These are phyloP conservation scores for Macrocybe gigantea DNA, from an alignment of 768 basidiomycete species.

Conservation along the genomic window DNA sequence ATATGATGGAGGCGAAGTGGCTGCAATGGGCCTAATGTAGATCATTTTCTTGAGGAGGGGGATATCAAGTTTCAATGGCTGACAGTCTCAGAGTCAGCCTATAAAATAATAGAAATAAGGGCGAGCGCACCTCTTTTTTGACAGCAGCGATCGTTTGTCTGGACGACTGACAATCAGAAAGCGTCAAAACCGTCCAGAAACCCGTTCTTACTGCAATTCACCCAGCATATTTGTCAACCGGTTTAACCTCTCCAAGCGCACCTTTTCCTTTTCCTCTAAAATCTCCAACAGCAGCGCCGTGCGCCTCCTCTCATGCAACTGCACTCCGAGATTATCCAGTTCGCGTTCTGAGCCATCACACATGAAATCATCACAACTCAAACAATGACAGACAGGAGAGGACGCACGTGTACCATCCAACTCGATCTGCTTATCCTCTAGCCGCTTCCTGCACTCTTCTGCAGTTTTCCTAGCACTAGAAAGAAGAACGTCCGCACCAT, in stretches of 20 bases:
- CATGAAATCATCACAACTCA: neutral
- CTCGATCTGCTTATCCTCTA: constrained; percentile 9
- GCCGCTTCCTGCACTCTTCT: constrained; percentile 1
- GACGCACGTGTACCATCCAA: constrained; percentile 7
- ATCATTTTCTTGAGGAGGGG: neutral
- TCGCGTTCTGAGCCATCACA: neutral
- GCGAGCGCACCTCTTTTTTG: neutral
- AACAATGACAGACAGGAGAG: neutral
- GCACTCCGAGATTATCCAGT: constrained; percentile 2
- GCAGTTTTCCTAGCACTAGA: neutral
- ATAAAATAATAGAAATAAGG: neutral
- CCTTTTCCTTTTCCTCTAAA: constrained; percentile 18
- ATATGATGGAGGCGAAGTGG: constrained; percentile 3
- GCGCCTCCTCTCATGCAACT: constrained; percentile 9
- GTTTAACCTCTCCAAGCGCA: constrained; percentile 19
- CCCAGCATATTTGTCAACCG: constrained; percentile 12
- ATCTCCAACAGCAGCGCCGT: constrained; percentile 14
- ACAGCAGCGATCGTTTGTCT: neutral
- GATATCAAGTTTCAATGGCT: neutral
- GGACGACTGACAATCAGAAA: neutral
- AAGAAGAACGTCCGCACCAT: constrained; percentile 1
- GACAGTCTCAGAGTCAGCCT: neutral
- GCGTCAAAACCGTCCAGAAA: neutral
- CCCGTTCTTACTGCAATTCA: constrained; percentile 10
- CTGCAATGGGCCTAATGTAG: neutral